Base-by-base conservation (phyloP, 176 grass and related monocot species). In the Carex kokanica region DNA sequence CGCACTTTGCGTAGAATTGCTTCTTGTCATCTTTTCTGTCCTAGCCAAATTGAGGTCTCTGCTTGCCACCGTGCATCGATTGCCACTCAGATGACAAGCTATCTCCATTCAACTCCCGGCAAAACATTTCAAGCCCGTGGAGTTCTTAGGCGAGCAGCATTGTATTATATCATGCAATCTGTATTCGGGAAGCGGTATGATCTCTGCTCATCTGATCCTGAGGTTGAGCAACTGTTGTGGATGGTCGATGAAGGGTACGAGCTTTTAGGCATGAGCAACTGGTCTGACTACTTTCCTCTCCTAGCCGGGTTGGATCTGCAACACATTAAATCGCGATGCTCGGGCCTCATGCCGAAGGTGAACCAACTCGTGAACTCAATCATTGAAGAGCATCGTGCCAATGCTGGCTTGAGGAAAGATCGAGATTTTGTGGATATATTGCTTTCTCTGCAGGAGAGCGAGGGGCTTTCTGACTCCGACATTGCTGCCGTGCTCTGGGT, bases 231-330 rank as follows among this genome's bases (percentile, higher is more conserved):
- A 80, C 84, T 97, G 24, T 60, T 91, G 16, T 68, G 55, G 52
- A 93, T 97, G 91, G 94, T 97, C 34, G 86, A 93, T 14, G 81
- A 97, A 79, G 94, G 94, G 58, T 97, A 93, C 81, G 89, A 93
- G 59, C 86, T 97, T 20, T 84, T 97, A 1, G 91, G 89, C 0
- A 88, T 81, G 94, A 88, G 87, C 80, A 97, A 97, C 86, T 93
- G 91, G 91, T 93, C 89, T 65, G 91, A 97, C 86, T 88, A 97
- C 86, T 93, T 97, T 59, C 89, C 91, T 18, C 83, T 86, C 40
- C 91, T 97, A 5, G 94, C 91, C 10, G 64, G 51, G 10, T 15
- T 97, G 34, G 94, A 97, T 87, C 78, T 90, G 12, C 91, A 93
- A 63, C 64, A 71, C 43, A 79, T 97, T 45, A 88, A 86, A 0